Evolutionary conservation across 495 filamentous ascomycete genomes (phyloP).

Genomic region (Friedmanniomyces endolithicus): DNA sequence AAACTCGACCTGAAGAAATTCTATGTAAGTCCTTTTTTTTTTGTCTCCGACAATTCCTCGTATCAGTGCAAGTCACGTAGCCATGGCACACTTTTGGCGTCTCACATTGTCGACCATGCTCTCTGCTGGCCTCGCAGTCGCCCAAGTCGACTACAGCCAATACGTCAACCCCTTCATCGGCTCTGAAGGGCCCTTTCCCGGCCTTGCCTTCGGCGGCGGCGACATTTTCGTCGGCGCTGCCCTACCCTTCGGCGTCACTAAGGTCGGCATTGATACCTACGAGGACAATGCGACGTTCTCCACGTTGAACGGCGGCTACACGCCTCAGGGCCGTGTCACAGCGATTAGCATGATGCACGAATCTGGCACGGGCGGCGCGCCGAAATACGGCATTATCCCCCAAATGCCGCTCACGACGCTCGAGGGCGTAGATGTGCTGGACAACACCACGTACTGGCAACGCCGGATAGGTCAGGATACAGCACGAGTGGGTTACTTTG

Average conservation of each 20-base stretch:
- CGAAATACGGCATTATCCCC: conserved; percentile 29
- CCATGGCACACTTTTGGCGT: no score
- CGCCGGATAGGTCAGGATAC: conserved; percentile 22
- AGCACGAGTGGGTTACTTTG: conserved; percentile 27
- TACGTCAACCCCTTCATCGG: conserved; percentile 31
- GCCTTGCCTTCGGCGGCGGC: conserved; percentile 28
- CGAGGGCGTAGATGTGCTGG: conserved; percentile 23
- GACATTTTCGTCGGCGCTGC: conserved; percentile 30
- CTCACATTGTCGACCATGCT: not conserved
- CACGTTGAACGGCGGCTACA: conserved; percentile 29
- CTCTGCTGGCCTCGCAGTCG: not conserved
- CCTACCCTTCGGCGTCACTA: conserved; percentile 28
- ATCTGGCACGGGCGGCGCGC: conserved; percentile 27
- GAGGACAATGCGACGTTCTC: conserved; percentile 24
- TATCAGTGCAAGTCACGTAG: no score
- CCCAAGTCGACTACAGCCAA: conserved; percentile 23
- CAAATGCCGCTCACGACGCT: conserved; percentile 28
- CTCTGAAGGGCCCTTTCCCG: conserved; percentile 25
- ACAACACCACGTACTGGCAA: conserved; percentile 30
- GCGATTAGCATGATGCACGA: conserved; percentile 29
- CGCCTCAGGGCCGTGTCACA: conserved; percentile 26
- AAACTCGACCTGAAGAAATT: no score
- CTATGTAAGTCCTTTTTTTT: not conserved
- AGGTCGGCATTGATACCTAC: conserved; percentile 29
- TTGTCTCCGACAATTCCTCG: no score